These are phyloP conservation scores for Seiridium cupressi DNA, from an alignment of 2,329 filamentous ascomycete genomes.

Conservation along the genomic window DNA sequence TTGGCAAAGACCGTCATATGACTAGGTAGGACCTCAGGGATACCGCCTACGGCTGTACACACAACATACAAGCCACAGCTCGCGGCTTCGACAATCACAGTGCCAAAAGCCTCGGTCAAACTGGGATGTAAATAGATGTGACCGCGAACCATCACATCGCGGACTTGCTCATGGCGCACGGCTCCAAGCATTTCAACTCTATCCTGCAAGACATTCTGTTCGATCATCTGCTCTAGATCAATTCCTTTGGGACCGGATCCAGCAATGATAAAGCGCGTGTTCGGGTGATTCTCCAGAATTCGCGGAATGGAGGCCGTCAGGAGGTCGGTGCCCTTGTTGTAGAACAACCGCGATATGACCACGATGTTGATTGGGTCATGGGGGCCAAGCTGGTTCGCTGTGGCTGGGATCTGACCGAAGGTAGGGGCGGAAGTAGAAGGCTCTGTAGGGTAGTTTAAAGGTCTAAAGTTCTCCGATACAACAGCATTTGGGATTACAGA, in stretches of 20 bases:
- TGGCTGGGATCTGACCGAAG: constrained; percentile 45
- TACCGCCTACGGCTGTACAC: constrained; percentile 92
- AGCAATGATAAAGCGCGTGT: constrained; percentile 95
- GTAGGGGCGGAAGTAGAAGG: constrained; percentile 21
- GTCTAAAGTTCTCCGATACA: constrained; percentile 92
- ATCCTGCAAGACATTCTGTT: constrained; percentile 90
- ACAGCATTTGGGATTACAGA: constrained; percentile 98
- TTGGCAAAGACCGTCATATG: constrained; percentile 99
- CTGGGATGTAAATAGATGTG: constrained; percentile 97
- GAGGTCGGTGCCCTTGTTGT: constrained; percentile 97
- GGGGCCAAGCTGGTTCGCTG: constrained; percentile 70
- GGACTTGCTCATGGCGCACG: constrained; percentile 91
- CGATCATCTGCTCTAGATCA: constrained; percentile 96
- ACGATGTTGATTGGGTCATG: constrained; percentile 92
- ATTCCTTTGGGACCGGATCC: constrained; percentile 96
- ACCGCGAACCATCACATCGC: constrained; percentile 94
- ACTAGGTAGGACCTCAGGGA: constrained; percentile 89
- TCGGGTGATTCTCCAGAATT: constrained; percentile 83
- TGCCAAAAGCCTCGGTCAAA: constrained; percentile 94
- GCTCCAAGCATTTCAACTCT: constrained; percentile 90
- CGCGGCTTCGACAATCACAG: constrained; percentile 95
- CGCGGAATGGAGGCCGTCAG: constrained; percentile 94
- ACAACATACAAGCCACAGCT: constrained; percentile 96
- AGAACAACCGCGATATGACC: constrained; percentile 94
- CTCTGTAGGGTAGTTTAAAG: constrained; percentile 49